Conservation (phyloP, 2,329 filamentous ascomycete species). For the Colletotrichum godetiae region DNA sequence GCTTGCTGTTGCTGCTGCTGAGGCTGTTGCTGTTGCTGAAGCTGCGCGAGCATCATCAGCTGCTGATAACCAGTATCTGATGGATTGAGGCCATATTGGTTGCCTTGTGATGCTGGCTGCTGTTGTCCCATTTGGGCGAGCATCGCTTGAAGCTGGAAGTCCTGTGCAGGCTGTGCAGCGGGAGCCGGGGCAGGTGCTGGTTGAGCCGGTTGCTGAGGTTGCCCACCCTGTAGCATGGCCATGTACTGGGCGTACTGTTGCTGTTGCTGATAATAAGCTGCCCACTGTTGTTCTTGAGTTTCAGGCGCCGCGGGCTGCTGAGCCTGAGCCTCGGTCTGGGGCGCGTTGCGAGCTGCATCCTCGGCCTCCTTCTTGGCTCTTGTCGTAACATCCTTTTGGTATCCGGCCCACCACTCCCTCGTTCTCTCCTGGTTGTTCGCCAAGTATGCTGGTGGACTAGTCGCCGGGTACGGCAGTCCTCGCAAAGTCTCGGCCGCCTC, state of each 20-base stretch:
- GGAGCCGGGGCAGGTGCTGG: constrained; percentile 28
- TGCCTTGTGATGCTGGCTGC: constrained; percentile 36
- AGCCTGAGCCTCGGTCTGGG: constrained; percentile 44
- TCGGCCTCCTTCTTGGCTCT: constrained; percentile 54
- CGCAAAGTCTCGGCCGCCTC: constrained; percentile 53
- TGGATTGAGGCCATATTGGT: constrained; percentile 46
- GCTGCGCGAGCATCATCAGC: constrained; percentile 51
- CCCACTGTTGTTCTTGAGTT: constrained; percentile 39
- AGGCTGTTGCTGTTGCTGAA: constrained; percentile 47
- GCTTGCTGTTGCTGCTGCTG: constrained; percentile 35
- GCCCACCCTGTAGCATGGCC: constrained; percentile 52
- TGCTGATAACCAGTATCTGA: constrained; percentile 55
- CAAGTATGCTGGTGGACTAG: constrained; percentile 65
- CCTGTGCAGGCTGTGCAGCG: constrained; percentile 24
- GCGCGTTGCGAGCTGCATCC: constrained; percentile 46
- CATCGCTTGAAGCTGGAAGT: constrained; percentile 56
- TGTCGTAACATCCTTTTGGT: constrained; percentile 51
- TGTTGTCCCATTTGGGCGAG: constrained; percentile 54
- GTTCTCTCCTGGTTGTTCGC: constrained; percentile 56
- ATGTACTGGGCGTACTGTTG: constrained; percentile 53
- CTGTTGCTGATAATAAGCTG: constrained; percentile 42
- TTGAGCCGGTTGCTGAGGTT: constrained; percentile 39
- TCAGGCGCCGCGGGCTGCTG: constrained; percentile 40
- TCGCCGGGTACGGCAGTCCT: constrained; percentile 60
- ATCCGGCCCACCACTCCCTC: constrained; percentile 65